Percentiles rank a stretch among this genome's conserved stretches.
phyloP scores from a whole-genome alignment of 306 rosid species.

The Leucaena leucocephala region DNA sequence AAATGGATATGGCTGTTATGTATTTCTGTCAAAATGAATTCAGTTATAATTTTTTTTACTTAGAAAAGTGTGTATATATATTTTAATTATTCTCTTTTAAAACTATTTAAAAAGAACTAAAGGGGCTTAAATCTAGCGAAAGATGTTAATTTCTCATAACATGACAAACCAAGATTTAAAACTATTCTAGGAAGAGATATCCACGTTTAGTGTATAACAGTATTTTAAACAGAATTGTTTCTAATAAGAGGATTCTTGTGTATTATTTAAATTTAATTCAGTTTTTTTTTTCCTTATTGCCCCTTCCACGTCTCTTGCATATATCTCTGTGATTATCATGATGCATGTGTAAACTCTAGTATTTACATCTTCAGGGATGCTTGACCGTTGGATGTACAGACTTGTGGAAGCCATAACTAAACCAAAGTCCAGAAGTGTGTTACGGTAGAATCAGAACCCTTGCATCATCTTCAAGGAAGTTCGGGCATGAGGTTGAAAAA shows the following conservation, averaged over 20 bases:
- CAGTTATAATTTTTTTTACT: not conserved
- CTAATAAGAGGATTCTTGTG: no score
- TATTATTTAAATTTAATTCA: not conserved
- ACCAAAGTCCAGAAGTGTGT: constrained; percentile 57
- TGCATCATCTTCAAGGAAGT: constrained; percentile 21
- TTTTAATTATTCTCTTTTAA: not conserved
- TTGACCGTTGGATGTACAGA: constrained; percentile 94
- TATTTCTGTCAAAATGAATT: not conserved
- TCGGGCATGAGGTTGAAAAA: constrained; percentile 31
- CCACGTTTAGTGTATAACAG: no score
- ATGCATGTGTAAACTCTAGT: no score
- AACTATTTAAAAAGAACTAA: not conserved
- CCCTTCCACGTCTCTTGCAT: no score
- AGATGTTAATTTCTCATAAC: no score
- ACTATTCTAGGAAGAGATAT: no score
- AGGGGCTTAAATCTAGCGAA: not conserved
- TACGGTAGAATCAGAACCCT: constrained; percentile 39
- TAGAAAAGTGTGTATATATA: not conserved
- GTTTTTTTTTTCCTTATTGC: not conserved
- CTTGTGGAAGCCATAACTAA: constrained; percentile 76
- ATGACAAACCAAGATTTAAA: no score
- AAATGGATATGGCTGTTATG: not conserved
- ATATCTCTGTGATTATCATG: no score
- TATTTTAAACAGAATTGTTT: no score
- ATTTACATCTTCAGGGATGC: constrained; percentile 61